Evolutionary conservation across 192 early-diverging fungal species (phyloP).

Genomic region (Coemansia sp.): DNA sequence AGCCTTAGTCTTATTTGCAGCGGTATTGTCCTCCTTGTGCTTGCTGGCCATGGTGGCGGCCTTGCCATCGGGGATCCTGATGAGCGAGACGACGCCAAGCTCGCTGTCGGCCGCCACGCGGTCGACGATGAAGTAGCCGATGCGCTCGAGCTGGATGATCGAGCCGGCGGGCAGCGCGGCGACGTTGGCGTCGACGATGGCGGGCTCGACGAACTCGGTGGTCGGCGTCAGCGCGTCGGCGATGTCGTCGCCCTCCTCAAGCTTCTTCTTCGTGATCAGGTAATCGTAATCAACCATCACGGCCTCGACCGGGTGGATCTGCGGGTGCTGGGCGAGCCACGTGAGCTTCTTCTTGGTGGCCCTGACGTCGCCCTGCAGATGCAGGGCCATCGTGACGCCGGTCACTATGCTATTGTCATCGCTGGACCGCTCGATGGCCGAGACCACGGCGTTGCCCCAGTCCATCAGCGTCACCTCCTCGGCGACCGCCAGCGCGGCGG

Average conservation of each 20-base stretch:
- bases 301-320: conserved; percentile 63
- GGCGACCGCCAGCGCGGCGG: conserved; percentile 70
- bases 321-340: conserved; percentile 75
- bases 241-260: conserved; percentile 89
- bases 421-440: conserved; percentile 62
- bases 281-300: conserved; percentile 93
- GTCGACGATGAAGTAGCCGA: conserved; percentile 95
- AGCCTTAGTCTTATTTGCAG: too few species aligned
- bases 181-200: conserved; percentile 73
- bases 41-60: conserved; percentile 71
- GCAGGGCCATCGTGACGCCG: conserved; percentile 67
- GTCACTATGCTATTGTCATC: conserved; percentile 60
- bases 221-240: conserved; percentile 80
- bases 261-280: conserved; percentile 96
- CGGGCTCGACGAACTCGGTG: conserved; percentile 74
- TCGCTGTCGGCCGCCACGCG: conserved; percentile 52
- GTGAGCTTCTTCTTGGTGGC: conserved; percentile 99
- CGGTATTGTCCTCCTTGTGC: conserved; percentile 29
- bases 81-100: conserved; percentile 66
- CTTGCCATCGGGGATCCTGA: conserved; percentile 93
- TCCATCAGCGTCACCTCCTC: conserved; percentile 99
- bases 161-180: conserved; percentile 62
- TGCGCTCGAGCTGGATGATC: conserved; percentile 96
- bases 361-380: conserved; percentile 95
- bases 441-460: conserved; percentile 97